phyloP scores from a whole-genome alignment of 2,329 filamentous ascomycete species.

The Thielaviopsis populi region DNA sequence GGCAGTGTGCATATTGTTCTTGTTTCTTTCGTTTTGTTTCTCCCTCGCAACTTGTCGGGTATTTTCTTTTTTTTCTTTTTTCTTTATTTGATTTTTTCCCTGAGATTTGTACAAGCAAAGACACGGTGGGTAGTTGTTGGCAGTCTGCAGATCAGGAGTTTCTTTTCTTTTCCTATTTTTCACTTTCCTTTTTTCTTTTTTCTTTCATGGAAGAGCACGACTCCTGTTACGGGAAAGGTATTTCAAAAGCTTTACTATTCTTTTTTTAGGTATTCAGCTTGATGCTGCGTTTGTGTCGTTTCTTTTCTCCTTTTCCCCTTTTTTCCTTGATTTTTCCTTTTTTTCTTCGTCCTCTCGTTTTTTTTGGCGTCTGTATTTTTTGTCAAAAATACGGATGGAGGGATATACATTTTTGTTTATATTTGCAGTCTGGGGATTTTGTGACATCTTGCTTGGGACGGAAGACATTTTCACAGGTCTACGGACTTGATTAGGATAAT shows the following conservation, averaged over 20 bases:
- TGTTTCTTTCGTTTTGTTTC: not conserved
- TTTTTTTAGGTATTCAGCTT: not conserved
- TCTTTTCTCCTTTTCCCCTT: conserved; percentile 2
- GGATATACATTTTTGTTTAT: conserved; percentile 7
- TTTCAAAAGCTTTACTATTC: conserved; percentile 6
- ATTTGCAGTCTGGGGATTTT: not conserved
- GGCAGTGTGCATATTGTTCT: not conserved
- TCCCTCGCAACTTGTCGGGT: not conserved
- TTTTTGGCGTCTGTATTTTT: conserved; percentile 2
- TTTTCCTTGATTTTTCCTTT: conserved; percentile 2
- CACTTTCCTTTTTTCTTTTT: not conserved
- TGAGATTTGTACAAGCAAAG: conserved; percentile 1
- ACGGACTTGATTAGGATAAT: conserved; percentile 1
- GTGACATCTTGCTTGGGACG: not conserved
- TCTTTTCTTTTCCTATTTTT: not conserved
- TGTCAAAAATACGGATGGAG: not conserved
- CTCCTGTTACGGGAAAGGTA: not conserved
- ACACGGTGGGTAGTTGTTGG: not conserved
- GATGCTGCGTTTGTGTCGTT: not conserved
- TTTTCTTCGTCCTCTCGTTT: not conserved
- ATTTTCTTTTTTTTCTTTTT: not conserved
- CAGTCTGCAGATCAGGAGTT: not conserved
- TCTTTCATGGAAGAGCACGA: not conserved
- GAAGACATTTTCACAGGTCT: not conserved
- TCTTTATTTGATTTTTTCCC: not conserved